Conservation (phyloP, 129 eudicot genomes). For the Lonicera japonica region DNA sequence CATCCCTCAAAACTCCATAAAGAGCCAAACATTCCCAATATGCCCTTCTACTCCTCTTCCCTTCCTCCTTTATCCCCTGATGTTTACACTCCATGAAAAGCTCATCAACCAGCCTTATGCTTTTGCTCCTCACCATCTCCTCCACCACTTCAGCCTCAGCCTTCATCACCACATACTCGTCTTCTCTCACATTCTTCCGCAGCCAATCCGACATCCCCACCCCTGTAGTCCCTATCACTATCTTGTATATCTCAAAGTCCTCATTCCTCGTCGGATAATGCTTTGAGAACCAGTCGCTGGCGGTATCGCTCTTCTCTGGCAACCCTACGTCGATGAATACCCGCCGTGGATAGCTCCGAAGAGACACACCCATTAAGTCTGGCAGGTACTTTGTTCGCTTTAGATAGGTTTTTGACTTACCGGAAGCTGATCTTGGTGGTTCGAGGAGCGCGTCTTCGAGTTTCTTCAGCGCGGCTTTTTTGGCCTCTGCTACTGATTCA, state of each 20-base stretch:
- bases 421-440: conserved; percentile 48
- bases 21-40: conserved; percentile 47
- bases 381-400: conserved; percentile 38
- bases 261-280: conserved; percentile 62
- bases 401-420: conserved; percentile 22
- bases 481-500: conserved; percentile 17
- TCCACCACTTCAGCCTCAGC: conserved; percentile 71
- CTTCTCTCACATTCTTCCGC: conserved; percentile 46
- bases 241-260: conserved; percentile 37
- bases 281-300: conserved; percentile 55
- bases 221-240: conserved; percentile 28
- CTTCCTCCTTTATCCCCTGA: conserved; percentile 18
- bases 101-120: conserved; percentile 54
- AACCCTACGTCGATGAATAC: conserved; percentile 49
- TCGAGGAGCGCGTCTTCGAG: conserved; percentile 58
- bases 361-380: conserved; percentile 40
- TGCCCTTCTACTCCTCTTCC: conserved; percentile 28
- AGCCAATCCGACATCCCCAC: conserved; percentile 61
- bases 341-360: conserved; percentile 50
- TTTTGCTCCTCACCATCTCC: conserved; percentile 41
- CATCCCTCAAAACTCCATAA: conserved; percentile 49
- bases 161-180: conserved; percentile 77
- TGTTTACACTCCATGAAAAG: conserved; percentile 46
- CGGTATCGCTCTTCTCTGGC: conserved; percentile 2
- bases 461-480: conserved; percentile 38